Conservation (phyloP, 768 basidiomycete genomes). For the Omphalotus guepiniiformis region DNA sequence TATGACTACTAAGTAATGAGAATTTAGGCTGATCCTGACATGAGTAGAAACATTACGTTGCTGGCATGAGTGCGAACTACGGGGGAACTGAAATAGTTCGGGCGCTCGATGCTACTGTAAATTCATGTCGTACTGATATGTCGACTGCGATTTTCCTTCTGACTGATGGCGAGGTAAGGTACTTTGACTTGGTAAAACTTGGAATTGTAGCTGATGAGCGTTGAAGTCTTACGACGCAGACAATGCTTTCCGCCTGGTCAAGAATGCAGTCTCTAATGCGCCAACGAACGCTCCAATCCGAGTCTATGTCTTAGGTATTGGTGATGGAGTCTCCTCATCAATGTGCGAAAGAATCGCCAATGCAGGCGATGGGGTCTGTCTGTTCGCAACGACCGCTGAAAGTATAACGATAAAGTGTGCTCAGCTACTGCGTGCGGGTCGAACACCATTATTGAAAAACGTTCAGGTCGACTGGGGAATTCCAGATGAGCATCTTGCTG, state of each 20-base stretch:
- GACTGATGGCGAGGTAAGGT: constrained; percentile 50
- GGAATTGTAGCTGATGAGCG: neutral
- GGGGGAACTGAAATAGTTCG: constrained; percentile 49
- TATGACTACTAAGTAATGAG: neutral
- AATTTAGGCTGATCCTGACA: neutral
- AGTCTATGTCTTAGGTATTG: constrained; percentile 59
- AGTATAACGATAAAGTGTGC: constrained; percentile 46
- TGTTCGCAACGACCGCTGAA: constrained; percentile 43
- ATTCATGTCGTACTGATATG: constrained; percentile 24
- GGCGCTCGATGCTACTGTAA: constrained; percentile 39
- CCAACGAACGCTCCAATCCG: constrained; percentile 32
- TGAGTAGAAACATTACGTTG: constrained; percentile 35
- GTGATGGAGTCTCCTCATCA: constrained; percentile 41
- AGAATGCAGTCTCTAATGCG: constrained; percentile 29
- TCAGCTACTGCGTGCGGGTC: constrained; percentile 46
- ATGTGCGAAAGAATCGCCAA: constrained; percentile 52
- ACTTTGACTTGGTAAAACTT: neutral
- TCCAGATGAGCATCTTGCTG: constrained; percentile 18
- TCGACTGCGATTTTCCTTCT: constrained; percentile 52
- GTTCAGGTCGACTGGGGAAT: constrained; percentile 50
- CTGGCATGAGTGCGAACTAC: constrained; percentile 34
- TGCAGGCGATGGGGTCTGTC: constrained; percentile 45
- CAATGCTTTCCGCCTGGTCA: constrained; percentile 17
- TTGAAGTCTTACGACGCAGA: constrained; percentile 20
- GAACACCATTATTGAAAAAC: constrained; percentile 39